Evolutionary conservation across 2,329 filamentous ascomycete genomes (phyloP), one percentile per base, ranked within the genome.

Genomic region (Colletotrichum sojae): DNA sequence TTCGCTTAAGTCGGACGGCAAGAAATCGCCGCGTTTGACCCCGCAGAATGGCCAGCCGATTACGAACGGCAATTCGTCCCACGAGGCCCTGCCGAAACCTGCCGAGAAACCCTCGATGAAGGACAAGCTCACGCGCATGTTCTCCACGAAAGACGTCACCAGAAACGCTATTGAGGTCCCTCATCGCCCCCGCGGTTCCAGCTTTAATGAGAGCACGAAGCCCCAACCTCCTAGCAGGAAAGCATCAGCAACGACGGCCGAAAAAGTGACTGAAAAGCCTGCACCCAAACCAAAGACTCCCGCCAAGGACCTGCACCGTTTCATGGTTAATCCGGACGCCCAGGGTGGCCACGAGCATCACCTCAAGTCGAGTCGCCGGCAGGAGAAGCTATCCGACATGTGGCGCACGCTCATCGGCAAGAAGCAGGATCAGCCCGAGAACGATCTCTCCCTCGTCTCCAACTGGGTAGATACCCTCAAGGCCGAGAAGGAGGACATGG

Each of bases 391-490:
- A 64, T 92, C 93, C 20, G 94, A 97, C 79, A 93, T 98, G 90
- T 92, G 97, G 81, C 92, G 94, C 74, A 91, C 92, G 73, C 88
- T 98, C 74, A 87, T 98, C 61, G 94, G 94, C 72, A 94, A 93
- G 81, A 95, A 94, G 81, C 92, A 93, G 77, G 93, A 95, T 71
- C 86, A 89, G 16, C 83, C 84, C 36, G 93, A 96, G 70, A 90
- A 94, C 77, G 94, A 97, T 73, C 84, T 98, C 53, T 98, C 95
- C 8, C 87, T 99, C 64, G 96, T 98, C 83, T 96, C 95, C 31
- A 95, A 90, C 75, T 98, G 95, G 95, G 95, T 98, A 64, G 95
- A 98, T 79, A 95, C 97, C 71, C 86, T 98, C 74, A 94, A 94
- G 79, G 94, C 97, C 69, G 91, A 97, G 78, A 90, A 90, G 69